A percentile compares a stretch with the other conserved stretches of the same genome.
These are phyloP conservation scores for Rutstroemia sp. DNA, from an alignment of 2,329 filamentous ascomycete genomes.

Conservation along the genomic window DNA sequence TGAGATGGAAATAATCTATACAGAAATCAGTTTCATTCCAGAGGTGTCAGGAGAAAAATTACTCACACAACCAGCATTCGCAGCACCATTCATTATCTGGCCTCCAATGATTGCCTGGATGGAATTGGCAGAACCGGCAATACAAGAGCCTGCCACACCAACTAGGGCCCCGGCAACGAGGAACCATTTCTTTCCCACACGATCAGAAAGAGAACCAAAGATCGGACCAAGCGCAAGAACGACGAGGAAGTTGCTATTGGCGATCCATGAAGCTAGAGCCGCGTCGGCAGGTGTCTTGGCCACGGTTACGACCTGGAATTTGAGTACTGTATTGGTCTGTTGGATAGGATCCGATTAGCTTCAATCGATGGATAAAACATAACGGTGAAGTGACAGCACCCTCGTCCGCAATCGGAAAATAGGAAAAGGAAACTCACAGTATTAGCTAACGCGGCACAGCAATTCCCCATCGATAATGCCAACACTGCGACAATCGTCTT, in stretches of 20 bases:
- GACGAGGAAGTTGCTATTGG: conserved; percentile 15
- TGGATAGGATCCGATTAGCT: not conserved
- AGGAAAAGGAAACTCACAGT: conserved; percentile 9
- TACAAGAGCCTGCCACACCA: conserved; percentile 11
- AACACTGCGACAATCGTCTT: conserved; percentile 12
- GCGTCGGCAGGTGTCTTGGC: conserved; percentile 12
- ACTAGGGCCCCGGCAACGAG: conserved; percentile 13
- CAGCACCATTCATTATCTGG: conserved; percentile 14
- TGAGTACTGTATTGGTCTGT: conserved; percentile 16
- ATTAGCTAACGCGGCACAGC: conserved; percentile 14
- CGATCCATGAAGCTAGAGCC: conserved; percentile 15
- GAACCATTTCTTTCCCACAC: conserved; percentile 19
- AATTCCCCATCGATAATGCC: conserved; percentile 13
- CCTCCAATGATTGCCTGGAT: conserved; percentile 13
- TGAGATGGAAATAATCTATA: conserved; percentile 14
- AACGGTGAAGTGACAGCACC: not conserved
- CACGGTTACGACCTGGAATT: conserved; percentile 15
- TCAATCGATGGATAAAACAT: not conserved
- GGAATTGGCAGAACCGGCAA: conserved; percentile 13
- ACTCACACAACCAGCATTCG: conserved; percentile 15
- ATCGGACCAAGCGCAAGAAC: conserved; percentile 15
- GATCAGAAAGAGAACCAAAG: conserved; percentile 14
- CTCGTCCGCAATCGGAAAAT: too few relatives aligned
- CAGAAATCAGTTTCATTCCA: not conserved
- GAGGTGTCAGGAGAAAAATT: not conserved